Conservation (phyloP, 371 early-diverging fungal species). For the Mortierella sp. region DNA sequence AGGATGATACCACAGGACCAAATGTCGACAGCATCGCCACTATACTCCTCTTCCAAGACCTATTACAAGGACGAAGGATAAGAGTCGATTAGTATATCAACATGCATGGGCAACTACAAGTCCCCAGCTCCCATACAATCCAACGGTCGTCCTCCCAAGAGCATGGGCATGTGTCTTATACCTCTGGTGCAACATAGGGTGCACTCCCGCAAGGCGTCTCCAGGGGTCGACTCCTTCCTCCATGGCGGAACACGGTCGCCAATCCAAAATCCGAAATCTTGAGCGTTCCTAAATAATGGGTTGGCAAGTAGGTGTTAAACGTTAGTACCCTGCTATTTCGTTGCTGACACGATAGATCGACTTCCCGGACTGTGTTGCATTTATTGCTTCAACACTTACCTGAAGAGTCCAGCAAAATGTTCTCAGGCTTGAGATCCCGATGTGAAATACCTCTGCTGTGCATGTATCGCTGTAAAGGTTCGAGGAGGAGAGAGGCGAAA, state of each 20-base stretch:
- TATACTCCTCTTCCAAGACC: constrained; percentile 73
- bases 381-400: constrained; percentile 11
- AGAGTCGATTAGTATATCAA: not conserved
- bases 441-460: constrained; percentile 60
- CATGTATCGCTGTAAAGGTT: constrained; percentile 38
- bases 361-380: not conserved
- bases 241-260: constrained; percentile 78
- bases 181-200: constrained; percentile 92
- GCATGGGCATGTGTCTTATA: constrained; percentile 69
- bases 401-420: constrained; percentile 71
- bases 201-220: constrained; percentile 87
- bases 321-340: not conserved
- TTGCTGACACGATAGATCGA: not conserved
- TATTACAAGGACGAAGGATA: constrained; percentile 18
- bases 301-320: not conserved
- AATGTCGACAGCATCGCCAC: constrained; percentile 90
- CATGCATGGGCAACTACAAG: too few relatives aligned
- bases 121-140: too few relatives aligned
- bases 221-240: constrained; percentile 64
- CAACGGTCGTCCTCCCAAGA: too few relatives aligned
- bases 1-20: constrained; percentile 96
- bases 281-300: constrained; percentile 67
- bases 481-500: not conserved
- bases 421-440: constrained; percentile 79
- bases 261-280: constrained; percentile 96